A percentile compares a stretch with the other conserved stretches of the same genome.
phyloP scores from a whole-genome alignment of 2,329 filamentous ascomycete species.

The Diaporthe sp. region DNA sequence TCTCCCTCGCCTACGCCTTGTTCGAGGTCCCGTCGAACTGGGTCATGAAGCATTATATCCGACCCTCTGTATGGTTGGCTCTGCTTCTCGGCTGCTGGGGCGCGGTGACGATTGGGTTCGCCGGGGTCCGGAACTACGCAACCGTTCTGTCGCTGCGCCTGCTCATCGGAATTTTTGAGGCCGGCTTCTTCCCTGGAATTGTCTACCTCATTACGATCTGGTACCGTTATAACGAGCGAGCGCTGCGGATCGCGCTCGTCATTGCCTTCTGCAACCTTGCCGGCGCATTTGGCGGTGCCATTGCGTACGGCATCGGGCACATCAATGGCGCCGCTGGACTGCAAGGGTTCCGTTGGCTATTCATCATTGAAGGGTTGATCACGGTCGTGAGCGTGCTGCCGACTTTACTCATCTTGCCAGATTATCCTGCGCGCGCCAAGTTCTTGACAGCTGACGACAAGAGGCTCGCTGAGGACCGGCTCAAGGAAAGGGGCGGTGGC shows the following conservation, averaged over 20 bases:
- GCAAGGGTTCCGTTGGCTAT: slow-evolving; percentile 52
- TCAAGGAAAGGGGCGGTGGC: slow-evolving; percentile 49
- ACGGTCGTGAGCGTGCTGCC: slow-evolving; percentile 28
- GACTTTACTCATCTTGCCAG: slow-evolving; percentile 41
- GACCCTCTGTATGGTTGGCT: slow-evolving; percentile 43
- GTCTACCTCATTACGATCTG: slow-evolving; percentile 51
- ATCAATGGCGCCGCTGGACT: slow-evolving; percentile 52
- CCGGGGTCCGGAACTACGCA: slow-evolving; percentile 46
- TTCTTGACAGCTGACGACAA: slow-evolving; percentile 43
- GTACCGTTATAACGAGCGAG: slow-evolving; percentile 50
- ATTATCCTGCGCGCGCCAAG: slow-evolving; percentile 44
- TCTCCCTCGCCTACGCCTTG: slow-evolving; percentile 50
- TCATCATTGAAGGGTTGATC: slow-evolving; percentile 33
- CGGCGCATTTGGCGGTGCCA: slow-evolving; percentile 41
- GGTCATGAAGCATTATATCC: slow-evolving; percentile 48
- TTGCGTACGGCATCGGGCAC: slow-evolving; percentile 51
- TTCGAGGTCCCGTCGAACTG: slow-evolving; percentile 48
- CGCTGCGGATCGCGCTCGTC: slow-evolving; percentile 40
- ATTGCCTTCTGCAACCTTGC: slow-evolving; percentile 40
- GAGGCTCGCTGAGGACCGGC: slow-evolving; percentile 42
- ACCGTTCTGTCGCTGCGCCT: slow-evolving; percentile 46
- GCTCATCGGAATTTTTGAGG: slow-evolving; percentile 52
- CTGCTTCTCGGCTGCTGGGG: slow-evolving; percentile 49
- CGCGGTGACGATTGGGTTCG: slow-evolving; percentile 42
- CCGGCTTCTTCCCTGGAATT: slow-evolving; percentile 50